phyloP scores from a whole-genome alignment of 2,329 filamentous ascomycete genomes.

The Lecanosticta acicola region DNA sequence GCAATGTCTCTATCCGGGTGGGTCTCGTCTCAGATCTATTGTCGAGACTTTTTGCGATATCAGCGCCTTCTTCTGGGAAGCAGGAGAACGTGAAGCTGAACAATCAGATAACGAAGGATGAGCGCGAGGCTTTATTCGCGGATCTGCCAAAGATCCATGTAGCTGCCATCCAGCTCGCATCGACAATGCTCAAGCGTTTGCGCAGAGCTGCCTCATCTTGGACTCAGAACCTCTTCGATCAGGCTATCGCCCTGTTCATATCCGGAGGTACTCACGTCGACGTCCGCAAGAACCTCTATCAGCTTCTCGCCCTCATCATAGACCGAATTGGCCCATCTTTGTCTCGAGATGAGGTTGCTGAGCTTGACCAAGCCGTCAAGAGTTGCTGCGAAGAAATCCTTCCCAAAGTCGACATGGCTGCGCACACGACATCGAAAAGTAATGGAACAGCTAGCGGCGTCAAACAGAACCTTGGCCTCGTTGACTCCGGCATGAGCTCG shows the following conservation, averaged over 20 bases:
- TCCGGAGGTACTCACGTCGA: constrained; percentile 45
- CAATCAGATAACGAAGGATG: constrained; percentile 68
- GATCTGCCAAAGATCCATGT: constrained; percentile 69
- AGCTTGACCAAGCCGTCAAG: constrained; percentile 57
- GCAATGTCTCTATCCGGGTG: constrained; percentile 61
- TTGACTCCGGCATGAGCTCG: constrained; percentile 8
- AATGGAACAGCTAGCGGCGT: constrained; percentile 8
- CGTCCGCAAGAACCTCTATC: constrained; percentile 59
- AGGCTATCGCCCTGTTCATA: constrained; percentile 64
- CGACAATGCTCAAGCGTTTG: constrained; percentile 54
- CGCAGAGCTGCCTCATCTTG: constrained; percentile 54
- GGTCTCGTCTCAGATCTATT: constrained; percentile 63
- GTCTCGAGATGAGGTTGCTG: constrained; percentile 58
- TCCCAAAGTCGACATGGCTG: constrained; percentile 32
- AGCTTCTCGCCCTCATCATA: constrained; percentile 54
- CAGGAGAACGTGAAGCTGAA: constrained; percentile 56
- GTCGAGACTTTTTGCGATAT: constrained; percentile 63
- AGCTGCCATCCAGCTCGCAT: constrained; percentile 60
- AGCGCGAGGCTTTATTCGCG: constrained; percentile 72
- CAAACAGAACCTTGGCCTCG: constrained; percentile 20
- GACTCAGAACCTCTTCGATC: constrained; percentile 62
- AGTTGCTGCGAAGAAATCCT: constrained; percentile 71
- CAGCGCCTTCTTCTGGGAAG: constrained; percentile 44
- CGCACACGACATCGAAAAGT: constrained; percentile 5
- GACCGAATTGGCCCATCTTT: constrained; percentile 59